Conservation (phyloP, 768 basidiomycete genomes). For the Tylopilus balloui region DNA sequence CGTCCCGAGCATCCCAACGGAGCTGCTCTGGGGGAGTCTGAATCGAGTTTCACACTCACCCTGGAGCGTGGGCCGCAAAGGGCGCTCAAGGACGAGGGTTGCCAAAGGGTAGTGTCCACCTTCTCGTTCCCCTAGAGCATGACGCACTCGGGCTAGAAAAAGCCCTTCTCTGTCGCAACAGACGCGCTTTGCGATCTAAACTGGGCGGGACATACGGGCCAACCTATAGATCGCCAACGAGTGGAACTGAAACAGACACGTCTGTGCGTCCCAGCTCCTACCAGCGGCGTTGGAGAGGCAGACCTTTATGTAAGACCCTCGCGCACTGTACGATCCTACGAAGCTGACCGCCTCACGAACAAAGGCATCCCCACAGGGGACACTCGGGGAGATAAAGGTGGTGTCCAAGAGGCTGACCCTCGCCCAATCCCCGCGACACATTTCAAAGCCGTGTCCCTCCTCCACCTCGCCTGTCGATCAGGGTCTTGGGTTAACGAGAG, state of each 20-base stretch:
- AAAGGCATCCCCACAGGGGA: conserved; percentile 16
- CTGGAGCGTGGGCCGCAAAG: conserved; percentile 21
- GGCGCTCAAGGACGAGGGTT: conserved; percentile 26
- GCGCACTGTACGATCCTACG: no score
- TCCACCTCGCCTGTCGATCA: conserved; percentile 19
- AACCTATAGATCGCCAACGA: no score
- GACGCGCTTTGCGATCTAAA: no score
- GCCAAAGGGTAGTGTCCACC: background rate
- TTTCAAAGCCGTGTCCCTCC: conserved; percentile 40
- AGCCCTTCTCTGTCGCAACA: no score
- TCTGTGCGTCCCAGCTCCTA: no score
- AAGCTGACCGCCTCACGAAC: background rate
- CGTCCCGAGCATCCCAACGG: no score
- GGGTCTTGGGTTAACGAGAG: conserved; percentile 41
- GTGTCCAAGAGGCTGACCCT: background rate
- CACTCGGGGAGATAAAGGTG: conserved; percentile 13
- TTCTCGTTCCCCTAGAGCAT: conserved; percentile 11
- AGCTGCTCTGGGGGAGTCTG: no score
- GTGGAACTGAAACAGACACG: no score
- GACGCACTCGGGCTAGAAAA: background rate
- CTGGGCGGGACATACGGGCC: no score
- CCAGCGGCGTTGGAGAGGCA: no score
- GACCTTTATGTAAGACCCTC: no score
- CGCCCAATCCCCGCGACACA: conserved; percentile 55
- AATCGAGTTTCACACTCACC: conserved; percentile 29